Conservation (phyloP, 805 yeast genomes). For the Hanseniaspora jakobsenii region DNA sequence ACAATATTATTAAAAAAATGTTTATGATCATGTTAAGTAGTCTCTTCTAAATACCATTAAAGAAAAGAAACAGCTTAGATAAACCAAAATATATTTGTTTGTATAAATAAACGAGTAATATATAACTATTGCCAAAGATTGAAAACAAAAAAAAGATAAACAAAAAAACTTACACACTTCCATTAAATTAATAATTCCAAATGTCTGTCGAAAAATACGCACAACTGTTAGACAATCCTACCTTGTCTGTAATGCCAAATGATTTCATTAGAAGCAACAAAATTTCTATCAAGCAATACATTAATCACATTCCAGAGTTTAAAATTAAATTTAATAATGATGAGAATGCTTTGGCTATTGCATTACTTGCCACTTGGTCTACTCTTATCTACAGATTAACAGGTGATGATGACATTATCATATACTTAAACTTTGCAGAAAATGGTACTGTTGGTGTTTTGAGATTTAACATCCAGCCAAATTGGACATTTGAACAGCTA, state of each 20-base stretch:
- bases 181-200: not conserved
- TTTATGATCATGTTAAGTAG: no score
- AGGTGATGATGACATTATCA: conserved; percentile 88
- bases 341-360: conserved; percentile 19
- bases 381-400: conserved; percentile 66
- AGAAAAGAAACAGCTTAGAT: no score
- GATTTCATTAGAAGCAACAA: conserved; percentile 73
- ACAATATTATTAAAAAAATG: no score
- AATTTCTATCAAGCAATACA: conserved; percentile 27
- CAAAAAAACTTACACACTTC: no score
- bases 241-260: conserved; percentile 76
- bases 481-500: conserved; percentile 43
- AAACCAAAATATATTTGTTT: no score
- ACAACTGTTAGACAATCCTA: conserved; percentile 57
- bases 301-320: conserved; percentile 19
- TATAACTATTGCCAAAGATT: no score
- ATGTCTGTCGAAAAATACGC: conserved; percentile 38
- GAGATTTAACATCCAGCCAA: conserved; percentile 48
- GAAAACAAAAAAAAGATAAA: no score
- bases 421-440: conserved; percentile 32
- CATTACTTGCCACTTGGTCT: conserved; percentile 34
- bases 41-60: no score
- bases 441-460: conserved; percentile 38
- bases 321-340: conserved; percentile 18
- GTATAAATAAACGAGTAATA: no score